phyloP scores from a whole-genome alignment of 768 basidiomycete genomes.

The Rhizopogon sp. region DNA sequence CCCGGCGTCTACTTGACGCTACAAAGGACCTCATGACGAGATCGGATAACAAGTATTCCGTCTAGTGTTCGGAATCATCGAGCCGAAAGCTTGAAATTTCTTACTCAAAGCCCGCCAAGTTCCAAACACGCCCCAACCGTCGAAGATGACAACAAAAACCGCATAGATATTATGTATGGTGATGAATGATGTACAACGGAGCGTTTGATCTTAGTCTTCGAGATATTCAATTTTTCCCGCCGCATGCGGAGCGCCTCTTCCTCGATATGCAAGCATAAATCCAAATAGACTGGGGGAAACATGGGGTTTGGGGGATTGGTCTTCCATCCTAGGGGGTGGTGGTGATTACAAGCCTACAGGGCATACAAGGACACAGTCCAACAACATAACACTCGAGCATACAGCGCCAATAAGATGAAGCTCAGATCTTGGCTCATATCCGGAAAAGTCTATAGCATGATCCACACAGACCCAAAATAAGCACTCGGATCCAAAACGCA shows the following conservation, averaged over 20 bases:
- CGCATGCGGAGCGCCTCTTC: conserved; percentile 5
- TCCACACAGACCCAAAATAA: conserved; percentile 13
- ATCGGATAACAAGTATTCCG: background rate
- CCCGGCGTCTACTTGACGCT: background rate
- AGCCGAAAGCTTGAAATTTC: too few relatives aligned
- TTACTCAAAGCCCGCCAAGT: background rate
- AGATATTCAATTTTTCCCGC: conserved; percentile 16
- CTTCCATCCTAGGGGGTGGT: conserved; percentile 1
- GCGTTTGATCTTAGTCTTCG: conserved; percentile 1
- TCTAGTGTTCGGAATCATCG: too few relatives aligned
- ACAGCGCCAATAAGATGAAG: conserved; percentile 13
- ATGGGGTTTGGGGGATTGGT: conserved; percentile 6
- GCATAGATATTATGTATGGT: conserved; percentile 11
- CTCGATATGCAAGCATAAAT: conserved; percentile 14
- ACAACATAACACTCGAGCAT: conserved; percentile 17
- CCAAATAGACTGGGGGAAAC: conserved; percentile 1
- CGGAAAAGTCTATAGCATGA: conserved; percentile 10
- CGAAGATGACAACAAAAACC: background rate
- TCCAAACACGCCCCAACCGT: background rate
- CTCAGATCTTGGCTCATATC: conserved; percentile 5
- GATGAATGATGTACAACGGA: conserved; percentile 7
- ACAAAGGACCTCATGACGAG: background rate
- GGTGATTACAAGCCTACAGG: conserved; percentile 20
- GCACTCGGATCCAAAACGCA: background rate
- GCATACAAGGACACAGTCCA: conserved; percentile 22